Evolutionary conservation across 345 rosid genomes (phyloP), one percentile per base, ranked within the genome.

Genomic region (Carallia pectinifolia): DNA sequence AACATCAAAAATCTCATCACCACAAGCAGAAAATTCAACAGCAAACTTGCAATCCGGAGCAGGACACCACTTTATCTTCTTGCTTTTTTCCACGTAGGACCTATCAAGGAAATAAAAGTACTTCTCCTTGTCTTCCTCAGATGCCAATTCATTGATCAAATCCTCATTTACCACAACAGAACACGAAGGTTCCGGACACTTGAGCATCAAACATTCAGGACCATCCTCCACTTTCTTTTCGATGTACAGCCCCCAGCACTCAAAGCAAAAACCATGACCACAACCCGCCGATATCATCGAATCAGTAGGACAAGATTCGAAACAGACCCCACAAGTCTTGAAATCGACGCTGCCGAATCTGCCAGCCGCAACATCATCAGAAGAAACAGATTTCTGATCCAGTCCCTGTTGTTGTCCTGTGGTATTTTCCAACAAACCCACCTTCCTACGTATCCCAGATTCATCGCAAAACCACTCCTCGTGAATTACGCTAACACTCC

Each of bases 51-150:
- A 81, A 33, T 60, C 73, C 4, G 74, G 65, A 29, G 67, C 77
- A 55, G 85, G 85, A 38, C 85, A 82, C 81, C 82, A 79, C 59
- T 79, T 82, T 18, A 40, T 66, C 55, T 44, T 56, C 72, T 52
- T 75, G 29, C 47, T 72, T 7, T 47, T 33, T 58, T 82, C 76
- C 2, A 76, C 29, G 47, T 82, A 82, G 17, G 80, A 79, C 64
- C 63, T 66, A 61, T 76, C 17, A 27, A 78, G 15, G 15, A 47
- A 82, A 8, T 61, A 8, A 5, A 36, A 50, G 31, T 81, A 78
- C 77, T 64, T 81, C 4, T 59, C 29, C 40, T 40, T 67, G 58
- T 70, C 78, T 17, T 53, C 74, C 37, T 31, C 36, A 4, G 73
- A 56, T 7, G 60, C 69, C 47, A 76, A 59, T 1, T 33, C 2